Evolutionary conservation across 768 basidiomycete species (phyloP), one percentile per base, ranked within the genome.

Genomic region (Russula sp.): DNA sequence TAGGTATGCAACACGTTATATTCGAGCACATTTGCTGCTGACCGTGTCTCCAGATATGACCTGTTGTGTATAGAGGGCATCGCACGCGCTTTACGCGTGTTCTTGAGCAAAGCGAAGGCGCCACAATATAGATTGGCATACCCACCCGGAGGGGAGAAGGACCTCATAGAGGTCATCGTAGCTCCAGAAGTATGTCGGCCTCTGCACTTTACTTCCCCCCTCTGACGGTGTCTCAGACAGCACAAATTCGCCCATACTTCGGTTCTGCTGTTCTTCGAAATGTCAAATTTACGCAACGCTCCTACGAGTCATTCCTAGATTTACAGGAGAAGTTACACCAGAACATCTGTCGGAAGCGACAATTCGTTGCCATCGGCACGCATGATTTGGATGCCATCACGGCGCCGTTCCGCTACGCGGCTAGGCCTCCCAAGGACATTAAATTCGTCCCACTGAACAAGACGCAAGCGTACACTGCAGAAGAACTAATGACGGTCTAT

Each of bases 321-420:
- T 77, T 99, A n/a, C 97, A 99, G 76, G 97, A 99, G 72, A 99
- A 98, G 74, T 80, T 99, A 53, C 97, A 99, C 72, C 90, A 95
- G 70, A 99, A 99, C 73, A 83, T 99, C 38, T 94, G 92, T 70
- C 80, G 97, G 60, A 79, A 88, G 66, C 79, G 97, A 60, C 90
- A 89, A 70, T 83, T 99, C 47, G 97, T 96, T 50, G 84, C 97
- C 20, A 97, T 99, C 66, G 97, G 97, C 59, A 99, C 97, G 2
- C 97, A 99, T 68, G 97, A 99, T 75, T 75, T 99, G 52, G 94
- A 98, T 73, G 92, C 90, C 4, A 75, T 99, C 58, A 79, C 84
- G 59, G 79, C 85, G 5, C 95, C 95, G 9, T 97, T 98, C 83
- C 79, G 88, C 70, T 96, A 90, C 66, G 87, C 90, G 69, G 90